Conservation (phyloP, 768 basidiomycete species). For the Galerina marginata region DNA sequence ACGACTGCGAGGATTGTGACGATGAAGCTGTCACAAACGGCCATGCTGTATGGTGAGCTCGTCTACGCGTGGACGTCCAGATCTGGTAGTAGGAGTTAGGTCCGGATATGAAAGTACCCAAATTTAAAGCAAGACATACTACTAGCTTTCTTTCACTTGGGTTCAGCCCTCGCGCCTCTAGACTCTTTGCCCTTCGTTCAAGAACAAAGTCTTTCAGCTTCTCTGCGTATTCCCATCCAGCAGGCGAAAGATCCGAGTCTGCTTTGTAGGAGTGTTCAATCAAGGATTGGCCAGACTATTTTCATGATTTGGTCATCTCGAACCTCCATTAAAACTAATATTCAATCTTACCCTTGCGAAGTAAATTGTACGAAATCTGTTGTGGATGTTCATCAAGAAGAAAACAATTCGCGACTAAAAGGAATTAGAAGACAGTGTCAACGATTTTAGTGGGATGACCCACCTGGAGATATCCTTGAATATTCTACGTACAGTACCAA, state of each 20-base stretch:
- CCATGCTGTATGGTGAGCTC: slow-evolving; percentile 96
- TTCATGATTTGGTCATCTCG: not conserved
- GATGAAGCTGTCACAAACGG: slow-evolving; percentile 67
- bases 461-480: slow-evolving; percentile 89
- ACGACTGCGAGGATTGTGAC: slow-evolving; percentile 10
- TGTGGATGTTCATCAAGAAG: slow-evolving; percentile 99
- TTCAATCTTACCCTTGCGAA: slow-evolving; percentile 80
- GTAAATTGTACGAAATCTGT: slow-evolving; percentile 89
- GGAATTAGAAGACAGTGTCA: not conserved
- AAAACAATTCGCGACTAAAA: slow-evolving; percentile 90
- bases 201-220: slow-evolving; percentile 89
- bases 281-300: slow-evolving; percentile 94
- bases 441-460: slow-evolving; percentile 9
- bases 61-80: slow-evolving; percentile 94
- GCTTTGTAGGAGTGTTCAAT: slow-evolving; percentile 99
- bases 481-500: slow-evolving; percentile 52
- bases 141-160: slow-evolving; percentile 66
- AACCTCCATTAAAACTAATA: not conserved
- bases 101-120: not conserved
- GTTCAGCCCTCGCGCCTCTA: slow-evolving; percentile 73
- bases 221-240: slow-evolving; percentile 95
- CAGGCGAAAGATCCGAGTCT: slow-evolving; percentile 93
- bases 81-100: slow-evolving; percentile 55
- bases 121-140: slow-evolving; percentile 43
- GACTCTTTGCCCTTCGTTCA: slow-evolving; percentile 76